These are phyloP conservation scores for Cladosporium sp. DNA, from an alignment of 2,329 filamentous ascomycete genomes.

Conservation along the genomic window DNA sequence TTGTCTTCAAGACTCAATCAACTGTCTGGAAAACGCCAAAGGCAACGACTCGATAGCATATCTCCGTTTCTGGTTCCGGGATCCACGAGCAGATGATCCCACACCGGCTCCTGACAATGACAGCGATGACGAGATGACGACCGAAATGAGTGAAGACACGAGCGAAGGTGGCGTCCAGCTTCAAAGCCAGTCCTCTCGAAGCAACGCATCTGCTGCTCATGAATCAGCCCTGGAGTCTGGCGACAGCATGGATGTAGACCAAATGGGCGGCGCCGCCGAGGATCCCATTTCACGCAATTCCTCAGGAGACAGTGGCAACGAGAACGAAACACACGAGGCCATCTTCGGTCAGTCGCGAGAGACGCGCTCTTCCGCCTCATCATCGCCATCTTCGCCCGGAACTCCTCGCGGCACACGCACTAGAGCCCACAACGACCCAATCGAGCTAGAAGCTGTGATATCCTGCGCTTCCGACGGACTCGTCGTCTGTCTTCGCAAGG, in stretches of 20 bases:
- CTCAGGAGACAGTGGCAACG: slow-evolving; percentile 44
- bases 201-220: slow-evolving; percentile 22
- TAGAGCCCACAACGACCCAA: slow-evolving; percentile 34
- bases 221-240: slow-evolving; percentile 16
- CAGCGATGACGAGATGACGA: slow-evolving; percentile 45
- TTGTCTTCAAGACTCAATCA: slow-evolving; percentile 70
- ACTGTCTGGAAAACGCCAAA: slow-evolving; percentile 78
- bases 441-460: slow-evolving; percentile 84
- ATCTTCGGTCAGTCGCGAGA: slow-evolving; percentile 41
- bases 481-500: slow-evolving; percentile 73
- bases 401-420: slow-evolving; percentile 20
- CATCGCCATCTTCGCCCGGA: slow-evolving; percentile 26
- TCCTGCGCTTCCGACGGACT: slow-evolving; percentile 86
- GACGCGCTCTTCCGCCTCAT: slow-evolving; percentile 36
- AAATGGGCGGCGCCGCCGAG: neutral
- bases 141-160: slow-evolving; percentile 45
- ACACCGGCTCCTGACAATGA: slow-evolving; percentile 33
- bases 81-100: slow-evolving; percentile 56
- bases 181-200: slow-evolving; percentile 21
- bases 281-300: slow-evolving; percentile 35
- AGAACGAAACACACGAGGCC: slow-evolving; percentile 36
- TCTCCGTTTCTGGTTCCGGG: slow-evolving; percentile 77
- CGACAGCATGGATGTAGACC: slow-evolving; percentile 15
- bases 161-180: slow-evolving; percentile 48
- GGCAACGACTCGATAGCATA: slow-evolving; percentile 89